Evolutionary conservation across 768 basidiomycete species (phyloP).

Genomic region (Suillus brevipes): DNA sequence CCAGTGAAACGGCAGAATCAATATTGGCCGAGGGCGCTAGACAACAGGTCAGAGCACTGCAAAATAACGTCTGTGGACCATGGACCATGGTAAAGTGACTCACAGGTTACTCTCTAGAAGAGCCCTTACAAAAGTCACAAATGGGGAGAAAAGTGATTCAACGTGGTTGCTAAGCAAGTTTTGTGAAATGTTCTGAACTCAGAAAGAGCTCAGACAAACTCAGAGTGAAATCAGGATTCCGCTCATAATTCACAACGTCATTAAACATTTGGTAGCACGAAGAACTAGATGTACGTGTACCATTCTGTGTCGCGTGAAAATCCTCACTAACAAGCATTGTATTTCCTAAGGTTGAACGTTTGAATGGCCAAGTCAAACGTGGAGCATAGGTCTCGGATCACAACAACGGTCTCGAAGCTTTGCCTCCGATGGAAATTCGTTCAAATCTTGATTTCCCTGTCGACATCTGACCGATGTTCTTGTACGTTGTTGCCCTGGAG

Average conservation of each 20-base stretch:
- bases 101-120: not conserved
- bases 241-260: not conserved
- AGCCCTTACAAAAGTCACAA: not conserved
- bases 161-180: not conserved
- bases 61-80: not conserved
- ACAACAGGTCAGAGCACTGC: too few relatives aligned
- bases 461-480: not conserved
- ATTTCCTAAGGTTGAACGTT: not conserved
- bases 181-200: conserved; percentile 9
- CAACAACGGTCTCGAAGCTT: not conserved
- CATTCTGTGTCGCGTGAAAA: not conserved
- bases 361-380: not conserved
- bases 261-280: not conserved
- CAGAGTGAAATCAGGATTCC: conserved; percentile 3
- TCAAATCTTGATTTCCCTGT: not conserved
- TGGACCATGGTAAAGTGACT: not conserved
- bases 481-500: conserved; percentile 4
- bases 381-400: not conserved
- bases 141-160: not conserved
- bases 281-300: not conserved
- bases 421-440: not conserved
- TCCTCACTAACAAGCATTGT: not conserved
- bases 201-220: conserved; percentile 10
- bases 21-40: too few relatives aligned
- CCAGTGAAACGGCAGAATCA: not conserved